Percentiles rank a stretch among this genome's conserved stretches.
phyloP scores from a whole-genome alignment of 75 land plant species.

The Ceratopteris richardii region DNA sequence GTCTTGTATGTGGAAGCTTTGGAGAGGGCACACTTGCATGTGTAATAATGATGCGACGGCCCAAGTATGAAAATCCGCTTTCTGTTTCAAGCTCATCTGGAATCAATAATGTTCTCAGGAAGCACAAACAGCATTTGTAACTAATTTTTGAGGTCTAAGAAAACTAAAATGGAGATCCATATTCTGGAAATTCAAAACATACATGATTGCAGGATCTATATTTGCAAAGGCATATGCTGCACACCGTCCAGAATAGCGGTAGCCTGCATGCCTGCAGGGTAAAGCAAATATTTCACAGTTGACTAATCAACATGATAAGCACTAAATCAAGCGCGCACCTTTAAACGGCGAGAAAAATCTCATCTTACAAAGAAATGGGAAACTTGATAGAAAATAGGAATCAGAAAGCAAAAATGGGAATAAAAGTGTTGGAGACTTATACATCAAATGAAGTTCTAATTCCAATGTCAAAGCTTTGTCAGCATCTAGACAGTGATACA shows the following conservation, averaged over 20 bases:
- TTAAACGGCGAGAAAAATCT: no score
- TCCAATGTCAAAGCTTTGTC: no score
- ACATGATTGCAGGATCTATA: slow-evolving; percentile 50
- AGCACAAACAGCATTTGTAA: no score
- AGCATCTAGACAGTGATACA: no score
- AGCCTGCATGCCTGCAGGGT: slow-evolving; percentile 84
- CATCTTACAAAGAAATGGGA: no score
- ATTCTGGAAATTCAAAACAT: background rate
- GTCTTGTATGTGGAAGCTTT: slow-evolving; percentile 75
- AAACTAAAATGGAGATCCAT: no score
- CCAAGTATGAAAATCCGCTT: slow-evolving; percentile 88
- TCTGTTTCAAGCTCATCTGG: slow-evolving; percentile 31
- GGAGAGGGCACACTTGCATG: slow-evolving; percentile 87
- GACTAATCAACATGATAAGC: background rate
- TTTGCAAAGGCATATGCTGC: slow-evolving; percentile 96
- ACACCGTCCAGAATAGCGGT: slow-evolving; percentile 93
- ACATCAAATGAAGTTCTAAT: no score
- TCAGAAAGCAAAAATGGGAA: no score
- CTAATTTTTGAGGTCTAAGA: no score
- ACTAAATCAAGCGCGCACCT: no score
- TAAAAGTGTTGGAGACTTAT: no score
- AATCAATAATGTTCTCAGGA: background rate
- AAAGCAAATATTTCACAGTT: background rate
- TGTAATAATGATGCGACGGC: slow-evolving; percentile 94
- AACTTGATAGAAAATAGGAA: no score